These are phyloP conservation scores for Urostyla sp. DNA, from an alignment of 73 alveolate species.

Conservation along the genomic window DNA sequence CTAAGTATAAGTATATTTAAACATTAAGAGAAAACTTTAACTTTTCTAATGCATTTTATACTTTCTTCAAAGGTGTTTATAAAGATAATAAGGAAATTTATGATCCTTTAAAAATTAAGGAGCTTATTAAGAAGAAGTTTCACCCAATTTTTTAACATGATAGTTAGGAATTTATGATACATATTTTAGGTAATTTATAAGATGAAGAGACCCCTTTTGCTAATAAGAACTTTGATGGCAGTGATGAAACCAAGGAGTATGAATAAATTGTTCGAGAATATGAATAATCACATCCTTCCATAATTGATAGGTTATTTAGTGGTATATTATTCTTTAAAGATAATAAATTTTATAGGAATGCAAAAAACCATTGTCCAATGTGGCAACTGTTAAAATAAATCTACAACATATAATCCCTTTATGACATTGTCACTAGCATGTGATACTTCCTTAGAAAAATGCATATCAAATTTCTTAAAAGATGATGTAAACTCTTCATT, in stretches of 20 bases:
- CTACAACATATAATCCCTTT: constrained; percentile 53
- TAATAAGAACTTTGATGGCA: background rate
- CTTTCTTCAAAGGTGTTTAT: constrained; percentile 19
- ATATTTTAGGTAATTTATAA: constrained; percentile 24
- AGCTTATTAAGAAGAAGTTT: constrained; percentile 22
- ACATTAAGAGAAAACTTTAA: constrained; percentile 23
- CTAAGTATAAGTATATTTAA: constrained; percentile 7
- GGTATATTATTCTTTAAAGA: constrained; percentile 7
- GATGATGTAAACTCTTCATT: no score
- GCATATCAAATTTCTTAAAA: background rate
- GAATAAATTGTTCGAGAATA: constrained; percentile 11
- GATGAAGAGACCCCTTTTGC: constrained; percentile 62
- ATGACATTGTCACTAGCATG: constrained; percentile 23
- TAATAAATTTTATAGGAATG: constrained; percentile 23
- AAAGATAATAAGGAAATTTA: background rate
- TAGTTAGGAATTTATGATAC: constrained; percentile 53
- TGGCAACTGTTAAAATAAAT: constrained; percentile 17
- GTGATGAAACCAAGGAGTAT: constrained; percentile 7
- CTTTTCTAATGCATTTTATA: constrained; percentile 22
- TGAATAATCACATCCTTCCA: constrained; percentile 43
- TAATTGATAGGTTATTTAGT: constrained; percentile 26
- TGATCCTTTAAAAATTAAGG: background rate
- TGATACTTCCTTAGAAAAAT: background rate
- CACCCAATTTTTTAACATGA: constrained; percentile 64
- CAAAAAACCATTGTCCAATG: constrained; percentile 47